Conservation (phyloP, 1,284 basidiomycete genomes). For the Apiotrichum sp. region DNA sequence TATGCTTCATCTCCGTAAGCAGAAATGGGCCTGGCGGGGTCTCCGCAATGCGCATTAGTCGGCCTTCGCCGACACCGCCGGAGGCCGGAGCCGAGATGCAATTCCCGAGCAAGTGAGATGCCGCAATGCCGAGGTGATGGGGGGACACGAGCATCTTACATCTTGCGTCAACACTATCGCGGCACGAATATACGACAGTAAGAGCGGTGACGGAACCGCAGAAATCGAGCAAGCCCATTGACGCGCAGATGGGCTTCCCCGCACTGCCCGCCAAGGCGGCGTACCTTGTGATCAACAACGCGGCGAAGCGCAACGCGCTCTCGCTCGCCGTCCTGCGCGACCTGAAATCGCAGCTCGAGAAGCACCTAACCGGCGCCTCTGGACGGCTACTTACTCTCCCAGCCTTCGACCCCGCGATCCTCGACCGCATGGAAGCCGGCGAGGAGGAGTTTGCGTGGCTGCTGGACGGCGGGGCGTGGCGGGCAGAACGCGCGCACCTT, state of each 20-base stretch:
- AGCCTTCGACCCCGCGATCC: conserved; percentile 7
- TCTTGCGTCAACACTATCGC: no score
- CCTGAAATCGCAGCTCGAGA: conserved; percentile 10
- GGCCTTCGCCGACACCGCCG: no score
- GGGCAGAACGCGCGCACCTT: conserved; percentile 6
- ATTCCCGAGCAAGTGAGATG: no score
- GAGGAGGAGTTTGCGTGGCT: conserved; percentile 13
- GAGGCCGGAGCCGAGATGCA: no score
- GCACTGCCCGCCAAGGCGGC: conserved; percentile 13
- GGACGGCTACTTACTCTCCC: conserved; percentile 10
- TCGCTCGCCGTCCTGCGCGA: conserved; percentile 13
- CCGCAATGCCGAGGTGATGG: no score
- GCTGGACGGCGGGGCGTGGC: conserved; percentile 6
- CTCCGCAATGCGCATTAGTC: no score
- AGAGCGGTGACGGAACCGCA: no score
- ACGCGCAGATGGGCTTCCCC: conserved; percentile 5
- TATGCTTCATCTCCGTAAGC: no score
- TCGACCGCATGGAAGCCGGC: conserved; percentile 9
- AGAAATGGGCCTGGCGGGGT: no score
- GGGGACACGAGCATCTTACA: no score
- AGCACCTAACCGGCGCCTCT: not conserved
- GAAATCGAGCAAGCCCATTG: no score
- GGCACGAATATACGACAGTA: no score
- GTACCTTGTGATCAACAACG: conserved; percentile 18
- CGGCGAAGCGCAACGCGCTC: conserved; percentile 19